These are phyloP conservation scores for Trypanosoma cruzi DNA, from an alignment of 208 protist species.

Conservation along the genomic window DNA sequence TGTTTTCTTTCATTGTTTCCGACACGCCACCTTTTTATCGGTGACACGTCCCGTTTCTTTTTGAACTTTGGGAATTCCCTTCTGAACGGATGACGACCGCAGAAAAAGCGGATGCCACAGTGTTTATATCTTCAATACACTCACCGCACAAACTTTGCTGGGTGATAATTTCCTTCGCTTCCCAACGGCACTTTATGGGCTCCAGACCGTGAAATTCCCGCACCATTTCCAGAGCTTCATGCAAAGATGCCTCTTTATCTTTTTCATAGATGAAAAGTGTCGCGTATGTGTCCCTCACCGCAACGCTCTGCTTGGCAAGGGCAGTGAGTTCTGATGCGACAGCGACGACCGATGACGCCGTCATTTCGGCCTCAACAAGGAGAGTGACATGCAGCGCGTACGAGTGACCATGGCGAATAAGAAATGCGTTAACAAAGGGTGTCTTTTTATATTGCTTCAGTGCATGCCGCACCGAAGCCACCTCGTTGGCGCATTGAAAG, in stretches of 20 bases:
- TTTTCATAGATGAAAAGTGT: conserved; percentile 23
- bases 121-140: conserved; percentile 64
- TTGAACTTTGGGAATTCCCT: not conserved
- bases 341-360: conserved; percentile 39
- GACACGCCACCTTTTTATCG: not conserved
- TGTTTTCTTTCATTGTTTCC: not conserved
- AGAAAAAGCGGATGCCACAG: conserved; percentile 57
- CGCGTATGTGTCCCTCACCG: conserved; percentile 69
- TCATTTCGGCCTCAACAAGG: conserved; percentile 42
- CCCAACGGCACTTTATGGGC: conserved; percentile 66
- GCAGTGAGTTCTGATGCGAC: conserved; percentile 50
- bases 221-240: conserved; percentile 28
- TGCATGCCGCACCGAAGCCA: conserved; percentile 53
- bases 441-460: conserved; percentile 62
- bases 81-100: conserved; percentile 9
- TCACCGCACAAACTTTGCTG: conserved; percentile 26
- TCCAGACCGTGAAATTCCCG: conserved; percentile 59
- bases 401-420: conserved; percentile 82
- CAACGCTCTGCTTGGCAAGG: conserved; percentile 43
- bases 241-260: conserved; percentile 15
- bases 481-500: conserved; percentile 73
- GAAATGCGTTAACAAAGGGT: conserved; percentile 78
- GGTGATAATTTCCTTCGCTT: conserved; percentile 41
- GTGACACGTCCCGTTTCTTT: not conserved
- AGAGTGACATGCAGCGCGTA: conserved; percentile 81